phyloP scores from a whole-genome alignment of 2,329 filamentous ascomycete genomes.

The Colletotrichum spinosum region DNA sequence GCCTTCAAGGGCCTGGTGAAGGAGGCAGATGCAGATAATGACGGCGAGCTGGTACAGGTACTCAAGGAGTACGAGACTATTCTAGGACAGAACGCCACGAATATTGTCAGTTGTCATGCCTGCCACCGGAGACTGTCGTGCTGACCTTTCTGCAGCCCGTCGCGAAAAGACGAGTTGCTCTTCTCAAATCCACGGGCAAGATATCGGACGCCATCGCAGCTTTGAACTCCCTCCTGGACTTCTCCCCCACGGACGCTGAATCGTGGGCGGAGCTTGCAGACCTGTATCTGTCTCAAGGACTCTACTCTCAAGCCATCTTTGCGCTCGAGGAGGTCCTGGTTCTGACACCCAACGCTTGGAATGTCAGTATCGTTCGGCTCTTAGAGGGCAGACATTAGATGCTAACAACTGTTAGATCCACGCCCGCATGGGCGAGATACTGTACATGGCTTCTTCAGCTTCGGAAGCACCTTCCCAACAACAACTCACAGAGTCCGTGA shows the following conservation, averaged over 20 bases:
- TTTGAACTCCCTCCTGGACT: conserved; percentile 81
- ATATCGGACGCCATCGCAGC: conserved; percentile 78
- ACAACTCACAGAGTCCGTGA: conserved; percentile 78
- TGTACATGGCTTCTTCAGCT: conserved; percentile 75
- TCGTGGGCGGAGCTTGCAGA: conserved; percentile 93
- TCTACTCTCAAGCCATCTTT: conserved; percentile 87
- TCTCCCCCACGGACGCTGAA: conserved; percentile 90
- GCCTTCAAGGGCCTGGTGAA: conserved; percentile 85
- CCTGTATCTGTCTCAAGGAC: conserved; percentile 82
- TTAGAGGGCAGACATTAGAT: not conserved
- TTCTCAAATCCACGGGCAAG: conserved; percentile 80
- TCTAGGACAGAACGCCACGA: conserved; percentile 78
- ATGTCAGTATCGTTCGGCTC: conserved; percentile 66
- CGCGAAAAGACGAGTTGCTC: conserved; percentile 83
- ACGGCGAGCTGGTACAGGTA: conserved; percentile 74
- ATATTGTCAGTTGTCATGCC: conserved; percentile 71
- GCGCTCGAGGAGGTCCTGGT: conserved; percentile 91
- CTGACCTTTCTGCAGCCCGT: conserved; percentile 72
- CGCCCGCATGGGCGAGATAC: conserved; percentile 85
- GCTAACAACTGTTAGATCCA: conserved; percentile 73
- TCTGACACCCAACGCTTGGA: conserved; percentile 93
- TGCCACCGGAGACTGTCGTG: conserved; percentile 8
- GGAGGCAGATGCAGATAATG: conserved; percentile 80
- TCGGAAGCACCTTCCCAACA: conserved; percentile 57
- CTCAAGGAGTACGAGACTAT: conserved; percentile 83